Conservation (phyloP, 805 yeast species). For the Ogataea pignaliae region DNA sequence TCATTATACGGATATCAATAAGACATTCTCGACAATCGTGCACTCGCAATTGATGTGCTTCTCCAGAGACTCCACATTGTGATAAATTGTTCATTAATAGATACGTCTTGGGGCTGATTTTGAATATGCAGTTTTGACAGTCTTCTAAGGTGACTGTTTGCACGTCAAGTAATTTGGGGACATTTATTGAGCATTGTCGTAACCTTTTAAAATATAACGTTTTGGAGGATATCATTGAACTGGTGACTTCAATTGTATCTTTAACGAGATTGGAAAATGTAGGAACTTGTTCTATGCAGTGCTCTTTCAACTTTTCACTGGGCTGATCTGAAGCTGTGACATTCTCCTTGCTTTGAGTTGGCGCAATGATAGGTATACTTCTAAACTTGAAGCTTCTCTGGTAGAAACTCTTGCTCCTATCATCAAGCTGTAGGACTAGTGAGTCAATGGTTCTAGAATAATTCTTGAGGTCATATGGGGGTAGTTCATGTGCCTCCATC, state of each 20-base stretch:
- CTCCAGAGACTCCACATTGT: constrained; percentile 14
- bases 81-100: constrained; percentile 13
- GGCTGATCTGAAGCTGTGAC: too few relatives aligned
- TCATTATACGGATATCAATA: constrained; percentile 11
- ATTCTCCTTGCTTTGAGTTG: not conserved
- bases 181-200: too few relatives aligned
- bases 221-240: too few relatives aligned
- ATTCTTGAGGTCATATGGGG: constrained; percentile 23
- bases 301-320: too few relatives aligned
- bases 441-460: constrained; percentile 15
- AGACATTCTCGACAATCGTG: constrained; percentile 12
- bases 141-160: constrained; percentile 19
- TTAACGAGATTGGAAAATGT: too few relatives aligned
- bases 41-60: constrained; percentile 25
- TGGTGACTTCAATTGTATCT: too few relatives aligned
- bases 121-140: constrained; percentile 11
- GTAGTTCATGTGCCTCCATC: constrained; percentile 11
- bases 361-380: constrained; percentile 8
- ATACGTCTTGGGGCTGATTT: constrained; percentile 17
- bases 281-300: too few relatives aligned
- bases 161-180: constrained; percentile 2
- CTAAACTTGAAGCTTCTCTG: constrained; percentile 20
- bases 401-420: constrained; percentile 10
- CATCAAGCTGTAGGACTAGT: constrained; percentile 18
- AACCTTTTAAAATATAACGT: too few relatives aligned